Conservation (phyloP, 805 yeast genomes). For the Spathaspora girioi region DNA sequence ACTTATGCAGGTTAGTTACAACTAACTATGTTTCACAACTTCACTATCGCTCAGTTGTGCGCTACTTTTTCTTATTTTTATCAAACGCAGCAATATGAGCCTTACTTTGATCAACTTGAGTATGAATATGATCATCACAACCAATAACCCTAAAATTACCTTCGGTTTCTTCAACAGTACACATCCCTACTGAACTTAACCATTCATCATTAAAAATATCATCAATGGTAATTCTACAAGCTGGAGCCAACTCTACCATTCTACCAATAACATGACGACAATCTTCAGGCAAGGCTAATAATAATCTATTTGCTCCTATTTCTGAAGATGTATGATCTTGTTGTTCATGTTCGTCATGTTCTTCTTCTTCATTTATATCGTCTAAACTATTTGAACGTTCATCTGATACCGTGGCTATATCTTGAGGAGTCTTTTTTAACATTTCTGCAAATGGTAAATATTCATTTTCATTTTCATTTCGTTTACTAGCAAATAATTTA, state of each 20-base stretch:
- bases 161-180: constrained; percentile 52
- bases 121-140: constrained; percentile 71
- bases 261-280: constrained; percentile 63
- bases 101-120: constrained; percentile 86
- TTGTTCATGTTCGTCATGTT: constrained; percentile 4
- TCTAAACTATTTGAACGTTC: constrained; percentile 7
- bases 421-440: constrained; percentile 26
- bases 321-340: constrained; percentile 59
- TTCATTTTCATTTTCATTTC: constrained; percentile 10
- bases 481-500: constrained; percentile 48
- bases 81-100: constrained; percentile 95
- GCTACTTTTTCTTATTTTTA: constrained; percentile 63
- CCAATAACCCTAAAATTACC: constrained; percentile 31
- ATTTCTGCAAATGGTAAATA: constrained; percentile 53
- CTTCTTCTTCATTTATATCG: constrained; percentile 16
- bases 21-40: no score
- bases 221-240: constrained; percentile 77
- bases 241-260: constrained; percentile 85
- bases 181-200: constrained; percentile 62
- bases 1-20: no score
- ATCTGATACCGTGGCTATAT: constrained; percentile 7
- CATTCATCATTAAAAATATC: constrained; percentile 73
- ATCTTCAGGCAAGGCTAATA: constrained; percentile 68
- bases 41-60: no score
- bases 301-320: constrained; percentile 68